Percentiles rank a stretch among this genome's conserved stretches.
phyloP scores from a whole-genome alignment of 805 yeast genomes.

The Wickerhamomyces pijperi region DNA sequence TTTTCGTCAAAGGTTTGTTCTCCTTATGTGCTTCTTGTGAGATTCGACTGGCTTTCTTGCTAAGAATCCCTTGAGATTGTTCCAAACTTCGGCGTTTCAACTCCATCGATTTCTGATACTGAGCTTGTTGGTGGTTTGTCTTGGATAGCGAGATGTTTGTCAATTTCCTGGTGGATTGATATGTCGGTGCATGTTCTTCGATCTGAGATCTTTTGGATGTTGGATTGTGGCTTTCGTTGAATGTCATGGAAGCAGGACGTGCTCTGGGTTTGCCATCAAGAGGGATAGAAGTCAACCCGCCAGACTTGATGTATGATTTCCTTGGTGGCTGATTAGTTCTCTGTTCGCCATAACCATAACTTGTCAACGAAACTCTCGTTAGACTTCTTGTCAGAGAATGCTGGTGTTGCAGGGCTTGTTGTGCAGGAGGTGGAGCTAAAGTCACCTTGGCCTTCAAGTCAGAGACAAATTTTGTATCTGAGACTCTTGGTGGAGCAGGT shows the following conservation, averaged over 20 bases:
- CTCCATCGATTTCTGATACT: not conserved
- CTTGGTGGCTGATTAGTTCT: conserved; percentile 10
- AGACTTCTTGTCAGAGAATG: conserved; percentile 7
- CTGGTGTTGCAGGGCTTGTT: not conserved
- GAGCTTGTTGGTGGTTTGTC: not conserved
- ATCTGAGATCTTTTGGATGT: conserved; percentile 2
- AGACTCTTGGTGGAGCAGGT: not conserved
- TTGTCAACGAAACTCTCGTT: conserved; percentile 13
- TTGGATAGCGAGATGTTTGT: not conserved
- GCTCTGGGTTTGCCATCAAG: conserved; percentile 10
- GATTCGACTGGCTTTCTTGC: not conserved
- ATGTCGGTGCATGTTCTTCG: not conserved
- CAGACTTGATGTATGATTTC: conserved; percentile 11
- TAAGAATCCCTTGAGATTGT: not conserved
- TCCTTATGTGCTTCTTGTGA: not conserved
- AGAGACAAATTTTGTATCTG: not conserved
- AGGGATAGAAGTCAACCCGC: conserved; percentile 13
- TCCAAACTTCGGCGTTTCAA: not conserved
- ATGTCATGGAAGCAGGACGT: conserved; percentile 7
- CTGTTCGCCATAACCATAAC: conserved; percentile 4
- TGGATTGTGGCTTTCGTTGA: conserved; percentile 6
- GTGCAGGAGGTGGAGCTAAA: not conserved
- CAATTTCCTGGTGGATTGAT: not conserved
- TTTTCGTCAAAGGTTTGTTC: too few relatives aligned
- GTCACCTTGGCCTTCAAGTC: not conserved